Evolutionary conservation across 805 yeast genomes (phyloP), one percentile per base, ranked within the genome.

Genomic region (Candida nemodendra): DNA sequence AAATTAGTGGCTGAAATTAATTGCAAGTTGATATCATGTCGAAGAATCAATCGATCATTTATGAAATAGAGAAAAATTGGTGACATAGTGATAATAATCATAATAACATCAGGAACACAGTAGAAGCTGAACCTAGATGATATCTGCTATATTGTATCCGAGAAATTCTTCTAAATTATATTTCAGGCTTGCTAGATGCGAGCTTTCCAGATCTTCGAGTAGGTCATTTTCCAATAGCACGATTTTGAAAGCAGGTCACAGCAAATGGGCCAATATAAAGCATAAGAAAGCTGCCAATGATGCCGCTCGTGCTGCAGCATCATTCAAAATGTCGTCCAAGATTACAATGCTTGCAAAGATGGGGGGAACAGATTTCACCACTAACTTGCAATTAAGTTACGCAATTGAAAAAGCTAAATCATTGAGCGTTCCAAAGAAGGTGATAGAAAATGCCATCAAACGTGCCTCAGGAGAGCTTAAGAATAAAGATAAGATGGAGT

Each of bases 251-350:
- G 79, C 88, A 0, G 99, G 99, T 1, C 99, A 91, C 61, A 83
- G 87, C 25, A 91, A 90, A 62, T 91, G 99, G 99, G 86, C 95
- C 29, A 87, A 85, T 32, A 91, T 93, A 50, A 84, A 89, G 56
- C 97, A 89, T 57, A 93, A 85, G 57, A 91, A 91, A 64, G 95
- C 95, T 38, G 86, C 87, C 46, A 88, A 89, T 54, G 99, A 91
- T 64, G 85, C 88, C 15, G 78, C 74, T 41, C 81, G 78, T 59
- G 81, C 87, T 42, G 74, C 78, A 39, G 69, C 78, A 19, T 79
- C 87, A 4, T 83, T 81, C 51, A 78, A 80, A 49, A 69, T 84
- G 54, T 83, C 96, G 5, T 74, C 78, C 30, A 74, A 79, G 51
- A 85, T 91, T 42, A 78, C 84, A 12, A 71, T 84, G 28, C 84